Evolutionary conservation across 2,329 filamentous ascomycete genomes (phyloP).

Genomic region (Seiridium cupressi): DNA sequence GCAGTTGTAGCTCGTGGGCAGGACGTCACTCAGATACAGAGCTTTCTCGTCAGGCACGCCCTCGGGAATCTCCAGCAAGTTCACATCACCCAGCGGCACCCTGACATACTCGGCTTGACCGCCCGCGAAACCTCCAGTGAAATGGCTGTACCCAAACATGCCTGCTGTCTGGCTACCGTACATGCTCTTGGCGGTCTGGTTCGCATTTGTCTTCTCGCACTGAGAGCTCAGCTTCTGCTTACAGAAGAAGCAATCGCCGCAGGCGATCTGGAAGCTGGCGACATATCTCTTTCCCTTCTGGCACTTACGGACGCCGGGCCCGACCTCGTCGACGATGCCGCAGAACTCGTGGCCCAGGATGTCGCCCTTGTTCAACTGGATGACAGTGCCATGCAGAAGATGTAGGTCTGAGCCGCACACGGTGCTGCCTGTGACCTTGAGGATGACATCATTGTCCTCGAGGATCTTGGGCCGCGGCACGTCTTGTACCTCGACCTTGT

Average conservation of each 20-base stretch:
- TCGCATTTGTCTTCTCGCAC: slow-evolving; percentile 78
- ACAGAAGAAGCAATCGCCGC: slow-evolving; percentile 72
- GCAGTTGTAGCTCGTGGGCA: slow-evolving; percentile 76
- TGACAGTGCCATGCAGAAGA: slow-evolving; percentile 53
- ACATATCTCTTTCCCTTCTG: slow-evolving; percentile 70
- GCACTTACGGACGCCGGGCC: slow-evolving; percentile 51
- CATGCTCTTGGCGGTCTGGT: slow-evolving; percentile 68
- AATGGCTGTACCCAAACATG: slow-evolving; percentile 73
- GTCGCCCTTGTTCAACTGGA: slow-evolving; percentile 62
- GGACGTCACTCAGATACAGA: slow-evolving; percentile 77
- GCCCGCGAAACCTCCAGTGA: slow-evolving; percentile 83
- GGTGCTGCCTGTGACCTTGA: slow-evolving; percentile 69
- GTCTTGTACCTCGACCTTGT: slow-evolving; percentile 68
- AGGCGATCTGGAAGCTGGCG: slow-evolving; percentile 82
- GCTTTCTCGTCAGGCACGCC: slow-evolving; percentile 82
- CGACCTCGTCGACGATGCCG: slow-evolving; percentile 54
- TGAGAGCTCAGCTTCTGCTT: slow-evolving; percentile 74
- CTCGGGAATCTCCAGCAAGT: slow-evolving; percentile 75
- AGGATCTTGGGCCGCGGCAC: slow-evolving; percentile 69
- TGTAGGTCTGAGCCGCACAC: slow-evolving; percentile 60
- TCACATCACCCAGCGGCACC: slow-evolving; percentile 77
- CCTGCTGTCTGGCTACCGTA: slow-evolving; percentile 76
- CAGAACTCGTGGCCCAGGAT: slow-evolving; percentile 66
- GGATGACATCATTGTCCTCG: slow-evolving; percentile 73
- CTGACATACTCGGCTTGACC: slow-evolving; percentile 86